Conservation (phyloP, 495 filamentous ascomycete genomes). For the Penicillium tannophilum region DNA sequence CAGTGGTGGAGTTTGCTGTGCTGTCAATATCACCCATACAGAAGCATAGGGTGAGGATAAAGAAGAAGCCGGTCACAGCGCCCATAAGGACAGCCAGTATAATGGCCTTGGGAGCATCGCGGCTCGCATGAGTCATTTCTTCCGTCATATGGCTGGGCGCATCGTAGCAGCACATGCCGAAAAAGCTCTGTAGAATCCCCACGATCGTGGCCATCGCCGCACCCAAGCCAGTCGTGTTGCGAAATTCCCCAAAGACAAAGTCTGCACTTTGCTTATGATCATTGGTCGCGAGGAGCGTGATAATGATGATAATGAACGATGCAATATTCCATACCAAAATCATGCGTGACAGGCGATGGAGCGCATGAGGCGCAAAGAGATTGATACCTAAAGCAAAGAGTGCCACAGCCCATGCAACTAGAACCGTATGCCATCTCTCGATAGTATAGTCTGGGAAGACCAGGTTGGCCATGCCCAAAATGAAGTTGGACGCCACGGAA, state of each 20-base stretch:
- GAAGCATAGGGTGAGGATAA: constrained; percentile 52
- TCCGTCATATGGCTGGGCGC: constrained; percentile 42
- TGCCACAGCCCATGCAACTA: constrained; percentile 48
- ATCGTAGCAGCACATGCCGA: constrained; percentile 55
- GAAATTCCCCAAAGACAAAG: constrained; percentile 57
- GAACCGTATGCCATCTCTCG: constrained; percentile 55
- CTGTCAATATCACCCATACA: constrained; percentile 50
- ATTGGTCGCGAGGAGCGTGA: constrained; percentile 50
- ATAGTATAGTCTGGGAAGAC: constrained; percentile 48
- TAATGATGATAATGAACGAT: constrained; percentile 50
- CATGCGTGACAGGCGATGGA: constrained; percentile 48
- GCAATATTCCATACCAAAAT: constrained; percentile 55
- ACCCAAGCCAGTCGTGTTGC: constrained; percentile 54
- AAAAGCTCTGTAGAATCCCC: constrained; percentile 52
- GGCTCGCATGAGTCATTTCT: constrained; percentile 26
- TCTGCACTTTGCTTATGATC: constrained; percentile 50
- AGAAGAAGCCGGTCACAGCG: constrained; percentile 53
- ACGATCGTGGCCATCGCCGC: constrained; percentile 49
- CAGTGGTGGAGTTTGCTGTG: constrained; percentile 45
- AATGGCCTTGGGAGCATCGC: constrained; percentile 27
- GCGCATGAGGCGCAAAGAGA: constrained; percentile 44
- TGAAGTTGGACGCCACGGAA: constrained; percentile 52
- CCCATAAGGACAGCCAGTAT: constrained; percentile 40
- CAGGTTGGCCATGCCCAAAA: constrained; percentile 53
- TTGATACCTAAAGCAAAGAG: constrained; percentile 42